Base-by-base conservation (phyloP, 2,329 filamentous ascomycete species). In the Mycogone perniciosa region DNA sequence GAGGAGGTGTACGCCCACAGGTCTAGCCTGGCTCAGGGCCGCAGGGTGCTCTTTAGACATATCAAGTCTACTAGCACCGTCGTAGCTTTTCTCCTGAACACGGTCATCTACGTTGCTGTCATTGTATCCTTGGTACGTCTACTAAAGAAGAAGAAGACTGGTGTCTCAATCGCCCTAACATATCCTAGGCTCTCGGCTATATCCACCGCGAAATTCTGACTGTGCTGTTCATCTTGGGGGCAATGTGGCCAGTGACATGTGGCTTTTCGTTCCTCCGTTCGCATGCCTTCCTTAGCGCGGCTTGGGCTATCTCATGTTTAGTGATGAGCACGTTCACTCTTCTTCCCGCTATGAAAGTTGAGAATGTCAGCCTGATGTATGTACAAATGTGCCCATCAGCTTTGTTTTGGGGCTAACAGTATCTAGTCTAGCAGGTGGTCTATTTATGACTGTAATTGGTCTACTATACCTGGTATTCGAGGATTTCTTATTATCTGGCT, bases 291-390 rank as follows among this genome's bases (percentile, higher is more conserved):
- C 76, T 95, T 2, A 80, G 81, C 47, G 69, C 74, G 0, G 82
- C 82, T 1, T 99, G 93, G 93, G 76, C 79, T 7, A 60, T 85
- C 35, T 87, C 88, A 4, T 96, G 91, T 67, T 58, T 85, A 2
- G 71, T 84, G 4, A 96, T 97, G 90, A 93, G 92, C 65, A 78
- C 80, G 3, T 99, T 99, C 63, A 99, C 93, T 0, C 70, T 97
- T 10, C 75, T 99, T 2, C 87, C 89, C 1, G 93, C 89, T 2
- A 85, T 88, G 67, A 99, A 97, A 67, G 73, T 82, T 1, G 95
- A 99, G 64, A 81, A 86, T 59, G 65, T 89, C 4, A 76, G 74
- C 50, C 74, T 89, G 29, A 89, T 96, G 85, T 91, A 73, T 64
- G 80, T 71, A 29, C 10, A 4, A 6, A 37, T 40, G 6, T n/a